Base-by-base conservation (phyloP, 2,329 filamentous ascomycete genomes). In the Calonectria ilicicola region DNA sequence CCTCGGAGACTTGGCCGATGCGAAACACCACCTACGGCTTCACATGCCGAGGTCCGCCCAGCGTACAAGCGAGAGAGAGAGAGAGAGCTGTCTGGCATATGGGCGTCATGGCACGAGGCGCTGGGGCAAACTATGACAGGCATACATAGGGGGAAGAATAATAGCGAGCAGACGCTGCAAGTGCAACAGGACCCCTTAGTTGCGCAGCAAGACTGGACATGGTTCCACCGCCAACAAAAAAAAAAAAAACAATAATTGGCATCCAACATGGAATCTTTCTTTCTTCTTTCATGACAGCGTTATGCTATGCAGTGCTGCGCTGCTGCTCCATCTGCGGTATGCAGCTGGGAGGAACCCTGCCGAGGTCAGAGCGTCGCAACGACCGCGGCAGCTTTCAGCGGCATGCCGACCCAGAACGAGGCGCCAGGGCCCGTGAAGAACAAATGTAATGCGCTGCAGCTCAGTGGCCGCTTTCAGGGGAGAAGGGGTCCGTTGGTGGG, bases 21-120 rank as follows among this genome's bases (percentile, higher is more conserved):
- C 53, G 46, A 42, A 63, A 47, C 35, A 49, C 40, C 53, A 63
- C 23, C 32, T 51, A 66, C 60, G 70, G 72, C 73, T 73, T 77
- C 77, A 79, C 76, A 81, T 81, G 77, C 80, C 80, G 80, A 81
- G 79, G 80, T 80, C 77, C 79, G 79, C 75, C 42, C 42, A n/a
- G 19, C 6, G 42, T 1, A n/a, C 8, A n/a, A 44, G 42, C 19
- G 42, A 44, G 42, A 44, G 15, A 42, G 17, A 44, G 42, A 6
- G 42, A 44, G 42, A 44, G 15, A 42, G 17, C 3, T 19, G n/a
- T 19, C 42, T 19, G n/a, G 42, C 42, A n/a, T 44, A 7, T 44
- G 42, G n/a, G 19, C 42, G n/a, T 3, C 40, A 44, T 44, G 42
- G 5, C 42, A 44, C 42, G 17, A 44, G 42, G n/a, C 2, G 15